Evolutionary conservation across 116 monocot genomes (phyloP).

Genomic region (Thalassia testudinum): DNA sequence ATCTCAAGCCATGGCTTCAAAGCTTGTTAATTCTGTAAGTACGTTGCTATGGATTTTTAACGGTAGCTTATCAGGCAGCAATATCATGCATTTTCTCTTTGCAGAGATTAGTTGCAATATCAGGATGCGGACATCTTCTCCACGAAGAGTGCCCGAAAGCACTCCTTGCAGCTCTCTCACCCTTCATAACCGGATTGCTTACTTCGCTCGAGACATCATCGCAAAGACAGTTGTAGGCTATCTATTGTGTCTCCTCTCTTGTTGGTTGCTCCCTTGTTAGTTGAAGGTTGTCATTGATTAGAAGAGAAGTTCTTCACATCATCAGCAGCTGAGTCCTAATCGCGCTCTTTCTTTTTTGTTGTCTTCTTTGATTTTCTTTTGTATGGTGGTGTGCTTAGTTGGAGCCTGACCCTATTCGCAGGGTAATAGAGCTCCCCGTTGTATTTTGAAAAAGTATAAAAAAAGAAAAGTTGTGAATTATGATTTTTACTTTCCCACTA

Average conservation of each 20-base stretch:
- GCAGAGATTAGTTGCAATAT: constrained; percentile 82
- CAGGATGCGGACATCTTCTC: constrained; percentile 88
- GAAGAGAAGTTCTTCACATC: neutral
- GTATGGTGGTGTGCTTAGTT: neutral
- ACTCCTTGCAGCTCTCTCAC: constrained; percentile 66
- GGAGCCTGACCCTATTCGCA: constrained; percentile 1
- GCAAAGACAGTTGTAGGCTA: neutral
- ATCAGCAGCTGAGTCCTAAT: neutral
- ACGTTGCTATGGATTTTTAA: neutral
- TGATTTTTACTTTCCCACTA: no score
- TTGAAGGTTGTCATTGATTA: neutral
- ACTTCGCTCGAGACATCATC: constrained; percentile 17
- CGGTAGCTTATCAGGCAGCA: no score
- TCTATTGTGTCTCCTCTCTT: neutral
- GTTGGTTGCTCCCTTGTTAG: neutral
- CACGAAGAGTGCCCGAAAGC: constrained; percentile 95
- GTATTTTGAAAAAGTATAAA: no score
- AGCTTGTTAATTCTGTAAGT: constrained; percentile 87
- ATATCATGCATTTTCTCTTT: no score
- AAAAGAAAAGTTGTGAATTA: no score
- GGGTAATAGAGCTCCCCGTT: neutral
- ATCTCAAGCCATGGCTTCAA: constrained; percentile 72
- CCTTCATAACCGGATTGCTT: constrained; percentile 60
- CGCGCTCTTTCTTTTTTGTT: neutral
- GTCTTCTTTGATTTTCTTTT: neutral